Evolutionary conservation across 805 yeast species (phyloP).

Genomic region (Sugiyamaella valdiviana): DNA sequence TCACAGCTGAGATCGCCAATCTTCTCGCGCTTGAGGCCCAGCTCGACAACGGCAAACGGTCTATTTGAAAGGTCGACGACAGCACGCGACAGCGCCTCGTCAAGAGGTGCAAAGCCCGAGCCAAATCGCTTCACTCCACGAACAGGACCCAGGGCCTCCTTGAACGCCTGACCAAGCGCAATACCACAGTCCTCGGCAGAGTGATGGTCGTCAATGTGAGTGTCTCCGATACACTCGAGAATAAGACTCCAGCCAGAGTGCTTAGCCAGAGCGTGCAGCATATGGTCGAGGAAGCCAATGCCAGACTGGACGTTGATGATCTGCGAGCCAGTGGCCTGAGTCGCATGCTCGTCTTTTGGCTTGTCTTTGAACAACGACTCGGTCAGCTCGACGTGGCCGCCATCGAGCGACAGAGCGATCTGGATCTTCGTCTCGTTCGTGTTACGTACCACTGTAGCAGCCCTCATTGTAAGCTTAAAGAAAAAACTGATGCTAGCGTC

Average conservation of each 20-base stretch:
- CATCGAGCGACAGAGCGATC: conserved; percentile 75
- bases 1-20: conserved; percentile 89
- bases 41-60: conserved; percentile 83
- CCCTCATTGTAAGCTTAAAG: conserved; percentile 18
- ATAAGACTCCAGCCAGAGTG: conserved; percentile 94
- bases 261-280: conserved; percentile 95
- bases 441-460: conserved; percentile 52
- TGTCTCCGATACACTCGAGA: conserved; percentile 86
- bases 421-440: conserved; percentile 95
- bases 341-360: conserved; percentile 45
- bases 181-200: conserved; percentile 94
- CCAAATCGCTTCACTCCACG: conserved; percentile 93
- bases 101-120: conserved; percentile 87
- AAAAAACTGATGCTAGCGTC: no score
- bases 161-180: conserved; percentile 84
- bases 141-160: conserved; percentile 81
- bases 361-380: conserved; percentile 46
- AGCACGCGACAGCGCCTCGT: conserved; percentile 91
- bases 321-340: conserved; percentile 66
- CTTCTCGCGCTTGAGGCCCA: conserved; percentile 86
- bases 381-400: conserved; percentile 66
- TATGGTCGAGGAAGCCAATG: conserved; percentile 91
- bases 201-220: conserved; percentile 96
- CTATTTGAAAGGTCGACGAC: conserved; percentile 94
- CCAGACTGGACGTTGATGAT: conserved; percentile 81